Evolutionary conservation across 257 asterid species (phyloP), one percentile per base, ranked within the genome.

Genomic region (Linaria vulgaris): DNA sequence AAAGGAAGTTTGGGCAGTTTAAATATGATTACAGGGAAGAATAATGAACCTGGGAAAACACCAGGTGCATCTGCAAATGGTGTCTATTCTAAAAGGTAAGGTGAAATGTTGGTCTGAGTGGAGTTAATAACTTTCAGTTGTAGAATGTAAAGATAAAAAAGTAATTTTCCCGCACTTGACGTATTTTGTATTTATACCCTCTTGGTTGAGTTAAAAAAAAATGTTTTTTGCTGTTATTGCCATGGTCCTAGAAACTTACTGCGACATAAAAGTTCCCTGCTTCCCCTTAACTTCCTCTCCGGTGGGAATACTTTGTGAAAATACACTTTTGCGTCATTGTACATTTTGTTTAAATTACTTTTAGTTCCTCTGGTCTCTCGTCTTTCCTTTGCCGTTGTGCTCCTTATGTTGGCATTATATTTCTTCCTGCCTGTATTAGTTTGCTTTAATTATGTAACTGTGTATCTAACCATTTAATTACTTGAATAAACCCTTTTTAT

Each of bases 1-100:
- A 94, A 74, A 75, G 95, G 90, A 70, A 85, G 96, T 73, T 72
- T 85, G 77, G 96, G 95, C 46, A 87, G 90, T 77, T 79, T 90
- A 81, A 86, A 90, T 68, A 86, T 87, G 95, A 80, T 85, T 37
- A 81, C 90, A 6, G 88, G 95, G 72, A 88, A 87, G 80, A 80
- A 71, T 65, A 80, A 71, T 49, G 92, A 88, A 67, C 76, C 85
- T 63, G 87, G 82, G 45, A 85, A 82, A 80, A 64, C 86, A 59
- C 58, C 82, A 38, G 85, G 85, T 63, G 78, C 85, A 77, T 72
- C 92, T 61, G 92, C 86, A 41, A 85, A 90, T 82, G 95, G 92
- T 58, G 82, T 56, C 59, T 72, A 72, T 72, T 80, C 95, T 47
- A 86, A 89, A 79, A 90, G 97, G 97, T 90, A 75, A 22, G 52